These are phyloP conservation scores for Eucalyptus erythrocorys DNA, from an alignment of 345 rosid species.

Conservation along the genomic window DNA sequence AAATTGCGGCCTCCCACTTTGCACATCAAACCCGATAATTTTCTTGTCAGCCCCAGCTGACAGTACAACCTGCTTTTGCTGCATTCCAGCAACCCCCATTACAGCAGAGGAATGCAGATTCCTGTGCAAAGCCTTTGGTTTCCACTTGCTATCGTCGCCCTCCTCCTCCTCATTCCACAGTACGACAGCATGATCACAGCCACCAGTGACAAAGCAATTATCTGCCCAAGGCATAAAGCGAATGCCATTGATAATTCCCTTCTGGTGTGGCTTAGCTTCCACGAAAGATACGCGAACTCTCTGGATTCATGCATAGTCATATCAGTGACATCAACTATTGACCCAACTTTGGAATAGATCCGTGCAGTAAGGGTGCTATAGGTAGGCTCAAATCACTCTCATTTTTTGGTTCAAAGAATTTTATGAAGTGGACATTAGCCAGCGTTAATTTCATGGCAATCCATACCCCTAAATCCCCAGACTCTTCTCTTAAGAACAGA, in stretches of 20 bases:
- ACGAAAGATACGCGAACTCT: slow-evolving; percentile 47
- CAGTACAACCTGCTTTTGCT: slow-evolving; percentile 56
- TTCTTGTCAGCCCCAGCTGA: slow-evolving; percentile 88
- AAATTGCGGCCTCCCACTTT: slow-evolving; percentile 55
- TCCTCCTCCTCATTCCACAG: slow-evolving; percentile 72
- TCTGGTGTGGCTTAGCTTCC: slow-evolving; percentile 71
- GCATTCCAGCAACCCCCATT: slow-evolving; percentile 92
- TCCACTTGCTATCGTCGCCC: slow-evolving; percentile 42
- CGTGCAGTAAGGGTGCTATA: neutral
- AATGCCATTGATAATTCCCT: slow-evolving; percentile 78
- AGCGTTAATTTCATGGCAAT: too few species aligned
- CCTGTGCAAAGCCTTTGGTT: slow-evolving; percentile 60
- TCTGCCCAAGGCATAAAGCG: slow-evolving; percentile 77
- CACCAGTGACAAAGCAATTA: slow-evolving; percentile 68
- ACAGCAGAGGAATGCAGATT: slow-evolving; percentile 86
- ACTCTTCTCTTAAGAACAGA: neutral
- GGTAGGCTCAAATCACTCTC: neutral
- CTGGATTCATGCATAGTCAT: slow-evolving; percentile 5
- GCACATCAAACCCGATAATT: slow-evolving; percentile 69
- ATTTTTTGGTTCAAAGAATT: neutral
- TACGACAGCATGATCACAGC: slow-evolving; percentile 82
- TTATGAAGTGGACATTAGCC: too few species aligned
- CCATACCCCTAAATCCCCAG: neutral
- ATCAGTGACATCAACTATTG: neutral
- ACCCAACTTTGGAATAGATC: neutral